Evolutionary conservation across 2,329 filamentous ascomycete species (phyloP).

Genomic region (Septoria petroselini): DNA sequence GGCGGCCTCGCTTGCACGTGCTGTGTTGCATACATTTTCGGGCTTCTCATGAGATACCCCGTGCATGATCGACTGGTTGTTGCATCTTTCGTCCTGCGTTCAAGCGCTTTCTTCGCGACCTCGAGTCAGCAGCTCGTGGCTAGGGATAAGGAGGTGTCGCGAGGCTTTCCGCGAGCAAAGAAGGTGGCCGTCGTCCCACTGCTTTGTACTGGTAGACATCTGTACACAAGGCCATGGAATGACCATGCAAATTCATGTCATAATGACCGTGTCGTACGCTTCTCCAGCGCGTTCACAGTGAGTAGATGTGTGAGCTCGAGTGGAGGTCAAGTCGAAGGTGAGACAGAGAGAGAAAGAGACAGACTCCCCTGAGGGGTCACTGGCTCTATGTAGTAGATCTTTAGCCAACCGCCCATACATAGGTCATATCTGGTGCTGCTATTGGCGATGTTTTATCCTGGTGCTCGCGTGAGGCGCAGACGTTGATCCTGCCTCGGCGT

Average conservation of each 20-base stretch:
- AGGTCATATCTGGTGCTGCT: background rate
- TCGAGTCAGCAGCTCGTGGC: background rate
- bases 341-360: too few relatives aligned
- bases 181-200: too few relatives aligned
- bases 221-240: slow-evolving; percentile 11
- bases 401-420: slow-evolving; percentile 1
- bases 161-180: background rate
- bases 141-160: background rate
- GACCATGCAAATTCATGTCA: background rate
- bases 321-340: too few relatives aligned
- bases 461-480: background rate
- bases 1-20: slow-evolving; percentile 14
- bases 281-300: too few relatives aligned
- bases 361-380: too few relatives aligned
- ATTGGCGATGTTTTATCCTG: slow-evolving; percentile 4
- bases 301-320: too few relatives aligned
- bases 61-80: slow-evolving; percentile 5
- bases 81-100: slow-evolving; percentile 15
- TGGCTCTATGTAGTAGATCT: slow-evolving; percentile 1
- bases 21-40: slow-evolving; percentile 2
- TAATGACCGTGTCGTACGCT: background rate
- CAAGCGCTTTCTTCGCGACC: slow-evolving; percentile 12
- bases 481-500: too few relatives aligned
- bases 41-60: slow-evolving; percentile 18
- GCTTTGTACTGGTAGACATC: background rate